Evolutionary conservation across 257 asterid genomes (phyloP).

Genomic region (Solanum arcanum): DNA sequence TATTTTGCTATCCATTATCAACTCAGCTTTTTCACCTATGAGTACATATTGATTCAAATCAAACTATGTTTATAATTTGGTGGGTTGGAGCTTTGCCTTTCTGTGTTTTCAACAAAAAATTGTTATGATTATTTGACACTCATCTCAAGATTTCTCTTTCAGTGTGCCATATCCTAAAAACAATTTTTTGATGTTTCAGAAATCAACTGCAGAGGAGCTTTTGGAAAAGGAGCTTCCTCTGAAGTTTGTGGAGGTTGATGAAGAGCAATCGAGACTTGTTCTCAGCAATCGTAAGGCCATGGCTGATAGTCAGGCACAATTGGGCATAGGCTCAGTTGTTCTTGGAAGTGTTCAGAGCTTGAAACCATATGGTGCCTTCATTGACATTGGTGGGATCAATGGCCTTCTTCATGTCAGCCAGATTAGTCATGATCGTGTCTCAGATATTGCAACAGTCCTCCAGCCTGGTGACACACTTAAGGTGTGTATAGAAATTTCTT

Average conservation of each 20-base stretch:
- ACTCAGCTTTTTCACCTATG: background rate
- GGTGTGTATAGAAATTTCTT: slow-evolving; percentile 24
- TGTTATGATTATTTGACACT: background rate
- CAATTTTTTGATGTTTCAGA: slow-evolving; percentile 28
- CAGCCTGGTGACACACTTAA: slow-evolving; percentile 92
- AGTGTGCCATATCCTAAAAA: background rate
- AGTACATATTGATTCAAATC: background rate
- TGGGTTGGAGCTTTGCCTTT: background rate
- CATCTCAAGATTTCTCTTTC: background rate
- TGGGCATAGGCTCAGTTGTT: slow-evolving; percentile 91
- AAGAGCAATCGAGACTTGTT: slow-evolving; percentile 76
- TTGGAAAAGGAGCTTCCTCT: slow-evolving; percentile 74
- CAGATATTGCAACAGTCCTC: slow-evolving; percentile 83
- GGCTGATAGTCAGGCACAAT: slow-evolving; percentile 97
- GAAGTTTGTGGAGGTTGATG: slow-evolving; percentile 85
- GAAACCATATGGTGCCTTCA: slow-evolving; percentile 97
- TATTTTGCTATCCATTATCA: background rate
- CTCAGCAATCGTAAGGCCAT: slow-evolving; percentile 96
- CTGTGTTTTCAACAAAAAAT: background rate
- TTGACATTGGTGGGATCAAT: slow-evolving; percentile 88
- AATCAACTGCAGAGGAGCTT: slow-evolving; percentile 88
- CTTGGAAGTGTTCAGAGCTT: slow-evolving; percentile 89
- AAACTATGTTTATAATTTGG: background rate
- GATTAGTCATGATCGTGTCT: slow-evolving; percentile 91
- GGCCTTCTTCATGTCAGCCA: slow-evolving; percentile 96